Percentiles rank a stretch among this genome's conserved stretches.
phyloP scores from a whole-genome alignment of 2,329 filamentous ascomycete species.

The Tolypocladium ophioglossoides region DNA sequence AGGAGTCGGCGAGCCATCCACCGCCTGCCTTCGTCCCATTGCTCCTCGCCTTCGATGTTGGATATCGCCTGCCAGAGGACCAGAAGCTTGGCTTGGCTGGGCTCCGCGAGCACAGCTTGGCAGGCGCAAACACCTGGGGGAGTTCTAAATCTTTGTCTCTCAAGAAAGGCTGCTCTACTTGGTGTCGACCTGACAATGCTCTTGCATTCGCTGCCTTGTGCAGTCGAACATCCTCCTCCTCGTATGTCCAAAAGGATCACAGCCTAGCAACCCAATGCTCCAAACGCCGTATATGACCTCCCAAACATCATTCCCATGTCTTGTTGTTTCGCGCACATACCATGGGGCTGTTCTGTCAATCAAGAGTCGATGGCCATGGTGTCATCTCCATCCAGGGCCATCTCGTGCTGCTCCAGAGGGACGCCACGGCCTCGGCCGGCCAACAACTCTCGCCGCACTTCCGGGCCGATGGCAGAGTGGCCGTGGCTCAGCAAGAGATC shows the following conservation, averaged over 20 bases:
- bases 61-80: not conserved
- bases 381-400: slow-evolving; percentile 65
- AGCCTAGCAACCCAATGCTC: not conserved
- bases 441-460: slow-evolving; percentile 79
- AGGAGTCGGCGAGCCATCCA: not conserved
- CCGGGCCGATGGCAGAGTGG: slow-evolving; percentile 80
- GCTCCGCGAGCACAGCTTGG: not conserved
- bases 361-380: slow-evolving; percentile 67
- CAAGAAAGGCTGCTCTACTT: not conserved
- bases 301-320: slow-evolving; percentile 3
- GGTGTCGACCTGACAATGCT: not conserved
- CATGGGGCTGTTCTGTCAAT: not conserved
- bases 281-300: slow-evolving; percentile 11
- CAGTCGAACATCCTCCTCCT: not conserved
- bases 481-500: slow-evolving; percentile 78
- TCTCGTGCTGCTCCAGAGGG: slow-evolving; percentile 43
- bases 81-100: not conserved
- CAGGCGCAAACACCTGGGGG: not conserved
- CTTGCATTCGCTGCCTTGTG: not conserved
- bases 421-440: slow-evolving; percentile 81
- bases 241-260: not conserved
- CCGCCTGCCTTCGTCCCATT: not conserved
- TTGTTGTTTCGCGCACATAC: not conserved
- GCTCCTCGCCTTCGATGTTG: not conserved
- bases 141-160: not conserved